Evolutionary conservation across 805 yeast genomes (phyloP).

Genomic region (Saccharomycopsis capsularis): DNA sequence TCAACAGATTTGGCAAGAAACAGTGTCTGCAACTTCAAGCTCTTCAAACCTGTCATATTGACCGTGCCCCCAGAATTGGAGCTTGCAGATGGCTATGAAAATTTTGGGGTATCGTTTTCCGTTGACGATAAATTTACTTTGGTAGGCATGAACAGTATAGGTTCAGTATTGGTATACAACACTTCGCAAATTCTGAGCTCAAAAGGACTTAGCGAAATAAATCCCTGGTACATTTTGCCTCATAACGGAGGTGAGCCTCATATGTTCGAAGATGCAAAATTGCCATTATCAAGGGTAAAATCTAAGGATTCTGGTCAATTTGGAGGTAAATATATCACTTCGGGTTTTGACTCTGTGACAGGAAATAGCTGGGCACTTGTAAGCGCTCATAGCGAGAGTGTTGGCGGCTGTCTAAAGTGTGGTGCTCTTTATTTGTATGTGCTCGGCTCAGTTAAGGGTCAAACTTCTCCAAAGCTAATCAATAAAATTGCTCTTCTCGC

Average conservation of each 20-base stretch:
- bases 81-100: constrained; percentile 30
- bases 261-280: neutral
- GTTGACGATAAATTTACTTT: constrained; percentile 26
- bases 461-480: neutral
- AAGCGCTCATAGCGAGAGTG: constrained; percentile 29
- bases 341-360: constrained; percentile 11
- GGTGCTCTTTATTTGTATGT: constrained; percentile 37
- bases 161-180: constrained; percentile 33
- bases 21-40: constrained; percentile 1
- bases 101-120: constrained; percentile 35
- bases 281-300: constrained; percentile 11
- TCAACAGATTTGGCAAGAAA: neutral
- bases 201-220: neutral
- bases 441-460: neutral
- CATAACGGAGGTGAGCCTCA: constrained; percentile 3
- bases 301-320: constrained; percentile 27
- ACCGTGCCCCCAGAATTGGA: constrained; percentile 23
- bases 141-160: constrained; percentile 35
- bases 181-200: neutral
- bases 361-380: constrained; percentile 28
- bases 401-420: constrained; percentile 28
- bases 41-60: constrained; percentile 4
- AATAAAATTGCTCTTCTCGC: constrained; percentile 1
- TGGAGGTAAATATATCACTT: constrained; percentile 26
- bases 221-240: neutral